Base-by-base conservation (phyloP, 225 moss, liverwort and hornwort species). In the Pleurozium schreberi region DNA sequence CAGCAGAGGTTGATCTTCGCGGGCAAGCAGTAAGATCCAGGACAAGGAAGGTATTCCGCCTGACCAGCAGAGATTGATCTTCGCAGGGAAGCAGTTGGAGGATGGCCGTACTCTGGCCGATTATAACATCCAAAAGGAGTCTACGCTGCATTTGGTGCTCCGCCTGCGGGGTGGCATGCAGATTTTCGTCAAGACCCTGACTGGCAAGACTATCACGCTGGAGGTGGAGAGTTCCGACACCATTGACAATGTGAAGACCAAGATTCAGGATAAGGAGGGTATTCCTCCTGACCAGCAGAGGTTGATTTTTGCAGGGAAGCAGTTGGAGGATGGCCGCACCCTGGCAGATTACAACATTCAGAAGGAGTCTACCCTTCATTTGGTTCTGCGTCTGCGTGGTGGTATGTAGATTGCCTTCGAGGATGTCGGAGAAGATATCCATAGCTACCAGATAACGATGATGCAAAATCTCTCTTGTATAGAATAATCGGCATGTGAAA, bases 341-440 rank as follows among this genome's bases (percentile, higher is more conserved):
- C 34, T 91, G 4, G 90, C 90, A 0, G 88, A 90, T 8, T 90
- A 90, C 5, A 90, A 90, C 30, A 90, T 90, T 1, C 88, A 90
- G 36, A 90, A 90, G 81, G 90, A 90, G 59, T 90, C 88, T 5
- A 95, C 95, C 1, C 64, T 95, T 5, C 90, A 90, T 8, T n/a
- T 90, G 36, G 90, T 91, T 0, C 40, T 91, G 6, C 69, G 89
- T 20, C 31, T 91, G 78, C 70, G 89, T 9, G 91, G 88, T 70
- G 91, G 89, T 1, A 18, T 83, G 86, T 89, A 88, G 67, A 22
- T 18, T n/a, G 25, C 25, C 3, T 5, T 8, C 4, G 3, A 36
- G 1, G 4, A 42, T 27, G 86, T 17, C 0, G 16, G 14, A 38
- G 30, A 45, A 26, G 1, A 45, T 36, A 21, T 5, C 2, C 28